Evolutionary conservation across 2,329 filamentous ascomycete genomes (phyloP), one percentile per base, ranked within the genome.

Genomic region (Colletotrichum cereale): DNA sequence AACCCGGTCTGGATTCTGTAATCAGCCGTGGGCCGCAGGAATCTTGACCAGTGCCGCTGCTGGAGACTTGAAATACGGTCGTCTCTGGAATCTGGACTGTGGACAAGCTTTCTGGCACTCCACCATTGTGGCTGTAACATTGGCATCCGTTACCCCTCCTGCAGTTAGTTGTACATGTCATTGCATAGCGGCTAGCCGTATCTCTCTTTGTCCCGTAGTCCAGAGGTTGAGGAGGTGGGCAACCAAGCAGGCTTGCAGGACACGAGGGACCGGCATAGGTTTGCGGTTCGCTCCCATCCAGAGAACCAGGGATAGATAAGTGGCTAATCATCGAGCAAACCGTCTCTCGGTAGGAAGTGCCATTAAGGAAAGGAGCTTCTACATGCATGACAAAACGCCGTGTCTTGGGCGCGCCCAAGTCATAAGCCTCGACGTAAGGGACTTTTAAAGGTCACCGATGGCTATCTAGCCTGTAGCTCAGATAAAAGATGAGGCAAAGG

Each of bases 81-180:
- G 53, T 55, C 34, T 52, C 34, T 62, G 42, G 42, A 18, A 18
- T 21, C 44, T 47, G 21, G 34, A 52, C n/a, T 55, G 66, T 58
- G 26, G 40, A 60, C 62, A 70, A 70, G 67, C 67, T 66, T 70
- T 70, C 56, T 24, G 40, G 48, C 55, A 47, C n/a, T 66, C 55
- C 62, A 62, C 63, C 56, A 48, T 56, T 29, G 67, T 56, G 56
- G 66, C 44, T 66, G 66, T 69, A 48, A 67, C 58, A 62, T 42
- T 57, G 40, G 31, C 58, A 67, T 34, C 66, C 18, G 42, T 63
- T 42, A 40, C 31, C 31, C 53, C 53, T 38, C 62, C 29, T 47
- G 62, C 38, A 26, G 10, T 31, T 12, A 12, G 3, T 31, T 24
- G 44, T 50, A 21, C 21, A 36, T 18, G 31, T 18, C n/a, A 44